Percentiles rank a stretch among this genome's conserved stretches.
These are phyloP conservation scores for Suillus clintonianus DNA, from an alignment of 768 basidiomycete species.

Conservation along the genomic window DNA sequence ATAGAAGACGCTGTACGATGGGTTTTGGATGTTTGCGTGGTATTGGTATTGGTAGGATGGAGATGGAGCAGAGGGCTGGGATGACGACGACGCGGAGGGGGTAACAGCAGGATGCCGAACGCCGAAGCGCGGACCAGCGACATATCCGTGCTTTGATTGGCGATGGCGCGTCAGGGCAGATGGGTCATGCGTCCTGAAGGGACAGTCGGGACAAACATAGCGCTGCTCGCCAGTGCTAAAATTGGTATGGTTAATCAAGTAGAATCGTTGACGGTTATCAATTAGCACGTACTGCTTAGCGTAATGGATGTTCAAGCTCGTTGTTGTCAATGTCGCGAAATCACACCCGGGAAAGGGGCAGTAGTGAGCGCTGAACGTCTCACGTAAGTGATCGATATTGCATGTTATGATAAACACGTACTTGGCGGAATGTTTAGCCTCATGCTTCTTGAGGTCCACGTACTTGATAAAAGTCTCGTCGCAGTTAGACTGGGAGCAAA, in stretches of 20 bases:
- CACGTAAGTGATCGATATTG: conserved; percentile 2
- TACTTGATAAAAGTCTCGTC: conserved; percentile 14
- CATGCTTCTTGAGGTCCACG: conserved; percentile 24
- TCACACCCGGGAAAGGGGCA: conserved; percentile 15
- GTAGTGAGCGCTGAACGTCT: conserved; percentile 14
- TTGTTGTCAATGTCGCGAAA: conserved; percentile 17
- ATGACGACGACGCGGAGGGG: no score
- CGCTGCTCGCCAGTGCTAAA: conserved; percentile 23
- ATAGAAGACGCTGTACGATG: background rate
- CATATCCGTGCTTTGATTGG: conserved; percentile 19
- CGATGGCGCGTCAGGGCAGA: conserved; percentile 27
- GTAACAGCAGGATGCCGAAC: background rate
- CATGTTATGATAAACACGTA: background rate
- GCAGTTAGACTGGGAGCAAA: conserved; percentile 17
- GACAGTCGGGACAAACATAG: conserved; percentile 8
- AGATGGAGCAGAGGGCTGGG: background rate
- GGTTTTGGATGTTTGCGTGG: background rate
- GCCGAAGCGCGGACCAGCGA: conserved; percentile 9
- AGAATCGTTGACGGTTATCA: background rate
- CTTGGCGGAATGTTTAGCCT: conserved; percentile 13
- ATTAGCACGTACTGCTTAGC: conserved; percentile 17
- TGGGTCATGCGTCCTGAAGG: conserved; percentile 25
- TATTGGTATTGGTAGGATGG: background rate
- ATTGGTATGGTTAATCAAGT: background rate
- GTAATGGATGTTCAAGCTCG: conserved; percentile 20